These are phyloP conservation scores for Penicillium silybi DNA, from an alignment of 495 filamentous ascomycete genomes.

Conservation along the genomic window DNA sequence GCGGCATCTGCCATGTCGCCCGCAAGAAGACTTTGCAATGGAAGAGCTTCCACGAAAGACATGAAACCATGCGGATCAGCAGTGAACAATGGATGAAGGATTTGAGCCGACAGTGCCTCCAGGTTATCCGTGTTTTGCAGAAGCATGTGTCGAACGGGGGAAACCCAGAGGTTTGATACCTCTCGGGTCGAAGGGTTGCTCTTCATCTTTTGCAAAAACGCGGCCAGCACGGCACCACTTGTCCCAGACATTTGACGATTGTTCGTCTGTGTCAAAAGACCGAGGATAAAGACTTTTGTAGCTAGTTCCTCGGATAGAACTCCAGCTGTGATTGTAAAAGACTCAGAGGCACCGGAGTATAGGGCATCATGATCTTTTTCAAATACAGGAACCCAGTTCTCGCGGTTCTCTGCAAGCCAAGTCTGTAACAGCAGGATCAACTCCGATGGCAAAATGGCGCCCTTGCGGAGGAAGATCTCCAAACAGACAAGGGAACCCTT, in stretches of 20 bases:
- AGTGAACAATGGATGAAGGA: constrained; percentile 70
- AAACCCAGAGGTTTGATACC: constrained; percentile 32
- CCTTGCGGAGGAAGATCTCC: constrained; percentile 40
- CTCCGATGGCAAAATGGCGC: constrained; percentile 26
- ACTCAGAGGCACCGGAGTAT: constrained; percentile 12
- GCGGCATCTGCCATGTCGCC: constrained; percentile 39
- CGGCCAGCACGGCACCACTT: constrained; percentile 60
- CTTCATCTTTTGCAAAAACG: constrained; percentile 48
- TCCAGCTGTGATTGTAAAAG: constrained; percentile 8
- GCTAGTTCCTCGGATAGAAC: constrained; percentile 15
- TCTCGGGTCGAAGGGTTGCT: constrained; percentile 12
- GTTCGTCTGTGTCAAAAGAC: constrained; percentile 36
- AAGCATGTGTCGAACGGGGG: constrained; percentile 33
- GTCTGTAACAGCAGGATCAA: constrained; percentile 26
- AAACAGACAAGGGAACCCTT: constrained; percentile 41
- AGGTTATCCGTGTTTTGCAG: constrained; percentile 50
- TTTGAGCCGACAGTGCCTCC: constrained; percentile 64
- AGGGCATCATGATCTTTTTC: constrained; percentile 31
- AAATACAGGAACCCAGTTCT: constrained; percentile 28
- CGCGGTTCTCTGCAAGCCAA: constrained; percentile 33
- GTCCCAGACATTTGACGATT: constrained; percentile 58
- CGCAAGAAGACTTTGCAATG: constrained; percentile 35
- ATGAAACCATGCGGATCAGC: constrained; percentile 50
- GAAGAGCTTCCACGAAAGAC: constrained; percentile 50
- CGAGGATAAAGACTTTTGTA: constrained; percentile 31